Evolutionary conservation across 768 basidiomycete species (phyloP).

Genomic region (Glaciozyma martinii): DNA sequence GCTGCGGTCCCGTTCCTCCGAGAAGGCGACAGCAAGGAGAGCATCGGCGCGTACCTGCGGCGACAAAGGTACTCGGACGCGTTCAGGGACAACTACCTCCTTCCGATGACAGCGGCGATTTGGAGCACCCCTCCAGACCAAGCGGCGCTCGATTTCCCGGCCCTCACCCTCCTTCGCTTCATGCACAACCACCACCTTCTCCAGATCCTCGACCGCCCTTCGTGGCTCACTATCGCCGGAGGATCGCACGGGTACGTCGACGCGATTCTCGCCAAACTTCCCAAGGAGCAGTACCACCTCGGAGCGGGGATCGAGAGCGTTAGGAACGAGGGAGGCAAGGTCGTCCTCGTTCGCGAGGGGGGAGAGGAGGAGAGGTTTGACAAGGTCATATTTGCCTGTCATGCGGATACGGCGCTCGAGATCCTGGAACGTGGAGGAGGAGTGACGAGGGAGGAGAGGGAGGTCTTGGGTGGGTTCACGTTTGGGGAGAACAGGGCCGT

Average conservation of each 20-base stretch:
- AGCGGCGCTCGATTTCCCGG: conserved; percentile 63
- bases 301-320: conserved; percentile 51
- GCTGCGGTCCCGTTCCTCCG: conserved; percentile 50
- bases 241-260: conserved; percentile 59
- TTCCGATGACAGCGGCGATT: conserved; percentile 71
- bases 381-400: conserved; percentile 64
- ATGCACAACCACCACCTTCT: conserved; percentile 66
- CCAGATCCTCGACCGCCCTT: conserved; percentile 59
- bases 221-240: conserved; percentile 63
- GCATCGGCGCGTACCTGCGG: conserved; percentile 52
- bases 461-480: conserved; percentile 51
- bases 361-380: conserved; percentile 51
- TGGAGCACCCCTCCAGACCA: conserved; percentile 69
- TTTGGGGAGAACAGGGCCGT: conserved; percentile 64
- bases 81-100: conserved; percentile 65
- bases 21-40: conserved; percentile 38
- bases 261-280: conserved; percentile 52
- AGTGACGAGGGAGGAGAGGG: conserved; percentile 49
- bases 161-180: conserved; percentile 60
- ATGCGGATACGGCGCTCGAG: conserved; percentile 55
- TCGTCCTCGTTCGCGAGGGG: conserved; percentile 45
- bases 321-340: conserved; percentile 13
- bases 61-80: conserved; percentile 58
- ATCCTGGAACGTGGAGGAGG: conserved; percentile 39
- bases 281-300: conserved; percentile 51